Evolutionary conservation across 768 basidiomycete genomes (phyloP).

Genomic region (Mycena amicta): DNA sequence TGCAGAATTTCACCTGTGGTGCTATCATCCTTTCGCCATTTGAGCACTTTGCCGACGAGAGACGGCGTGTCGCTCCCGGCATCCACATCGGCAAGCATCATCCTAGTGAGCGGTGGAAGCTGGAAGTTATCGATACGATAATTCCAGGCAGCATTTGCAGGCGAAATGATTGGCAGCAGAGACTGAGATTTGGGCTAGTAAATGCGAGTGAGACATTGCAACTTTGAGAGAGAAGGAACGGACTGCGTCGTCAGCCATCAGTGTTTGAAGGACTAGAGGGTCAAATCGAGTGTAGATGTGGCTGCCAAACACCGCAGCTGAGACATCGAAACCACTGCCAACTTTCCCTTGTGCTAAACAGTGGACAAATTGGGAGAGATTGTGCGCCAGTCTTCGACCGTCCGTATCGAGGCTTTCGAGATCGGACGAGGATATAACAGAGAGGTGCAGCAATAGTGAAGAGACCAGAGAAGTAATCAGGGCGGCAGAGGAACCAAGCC

Average conservation of each 20-base stretch:
- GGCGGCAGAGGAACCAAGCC: slow-evolving; percentile 95
- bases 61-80: slow-evolving; percentile 96
- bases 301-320: slow-evolving; percentile 91
- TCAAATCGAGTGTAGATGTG: slow-evolving; percentile 90
- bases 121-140: slow-evolving; percentile 67
- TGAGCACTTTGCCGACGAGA: slow-evolving; percentile 86
- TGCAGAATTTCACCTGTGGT: slow-evolving; percentile 52
- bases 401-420: slow-evolving; percentile 46
- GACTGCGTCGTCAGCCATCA: slow-evolving; percentile 63
- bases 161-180: slow-evolving; percentile 58
- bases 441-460: slow-evolving; percentile 77
- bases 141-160: slow-evolving; percentile 75
- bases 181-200: slow-evolving; percentile 30
- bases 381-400: slow-evolving; percentile 75
- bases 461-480: slow-evolving; percentile 94
- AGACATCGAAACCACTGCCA: slow-evolving; percentile 96
- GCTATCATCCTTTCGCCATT: slow-evolving; percentile 76
- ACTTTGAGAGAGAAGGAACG: slow-evolving; percentile 18
- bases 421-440: slow-evolving; percentile 55
- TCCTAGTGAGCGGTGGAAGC: slow-evolving; percentile 80
- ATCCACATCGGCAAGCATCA: slow-evolving; percentile 94
- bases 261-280: slow-evolving; percentile 63
- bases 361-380: slow-evolving; percentile 92
- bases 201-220: slow-evolving; percentile 4
- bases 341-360: slow-evolving; percentile 98